A percentile compares a stretch with the other conserved stretches of the same genome.
Evolutionary conservation across 441 rosid genomes (phyloP).

Genomic region (Eugenia klotzschiana): DNA sequence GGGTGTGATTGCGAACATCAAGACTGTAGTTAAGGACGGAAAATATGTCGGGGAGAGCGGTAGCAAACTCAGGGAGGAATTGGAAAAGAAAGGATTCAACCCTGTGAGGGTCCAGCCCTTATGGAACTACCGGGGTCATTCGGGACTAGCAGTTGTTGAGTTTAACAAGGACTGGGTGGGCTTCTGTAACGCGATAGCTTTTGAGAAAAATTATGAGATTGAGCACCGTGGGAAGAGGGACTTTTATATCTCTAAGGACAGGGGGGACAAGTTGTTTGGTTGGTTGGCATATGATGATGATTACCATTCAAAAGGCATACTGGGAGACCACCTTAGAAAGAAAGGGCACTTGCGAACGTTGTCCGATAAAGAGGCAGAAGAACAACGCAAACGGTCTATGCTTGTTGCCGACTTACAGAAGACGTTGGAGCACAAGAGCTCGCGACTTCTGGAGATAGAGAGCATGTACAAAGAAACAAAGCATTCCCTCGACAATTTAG

Average conservation of each 20-base stretch:
- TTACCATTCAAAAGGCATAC: constrained; percentile 12
- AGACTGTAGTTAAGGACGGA: constrained; percentile 16
- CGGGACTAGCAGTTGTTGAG: constrained; percentile 49
- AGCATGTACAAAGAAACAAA: constrained; percentile 21
- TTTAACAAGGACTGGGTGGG: constrained; percentile 58
- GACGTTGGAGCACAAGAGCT: constrained; percentile 31
- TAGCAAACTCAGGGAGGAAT: constrained; percentile 25
- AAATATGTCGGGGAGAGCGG: constrained; percentile 36
- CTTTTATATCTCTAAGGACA: constrained; percentile 6
- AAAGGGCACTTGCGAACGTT: constrained; percentile 48
- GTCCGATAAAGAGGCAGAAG: constrained; percentile 35
- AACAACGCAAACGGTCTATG: constrained; percentile 14
- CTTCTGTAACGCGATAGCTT: constrained; percentile 35
- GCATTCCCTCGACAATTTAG: constrained; percentile 1
- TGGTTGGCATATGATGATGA: constrained; percentile 64
- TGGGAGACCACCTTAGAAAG: constrained; percentile 33
- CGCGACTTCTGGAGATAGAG: constrained; percentile 29
- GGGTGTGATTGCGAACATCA: constrained; percentile 50
- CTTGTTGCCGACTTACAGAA: constrained; percentile 25
- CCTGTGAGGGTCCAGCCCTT: constrained; percentile 42
- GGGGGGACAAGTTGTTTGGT: constrained; percentile 36
- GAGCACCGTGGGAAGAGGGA: constrained; percentile 35
- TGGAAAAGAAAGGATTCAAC: constrained; percentile 37
- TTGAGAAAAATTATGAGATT: constrained; percentile 36
- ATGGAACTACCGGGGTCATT: constrained; percentile 38